These are phyloP conservation scores for Phragmites australis DNA, from an alignment of 176 grass and related monocot genomes.

Conservation along the genomic window DNA sequence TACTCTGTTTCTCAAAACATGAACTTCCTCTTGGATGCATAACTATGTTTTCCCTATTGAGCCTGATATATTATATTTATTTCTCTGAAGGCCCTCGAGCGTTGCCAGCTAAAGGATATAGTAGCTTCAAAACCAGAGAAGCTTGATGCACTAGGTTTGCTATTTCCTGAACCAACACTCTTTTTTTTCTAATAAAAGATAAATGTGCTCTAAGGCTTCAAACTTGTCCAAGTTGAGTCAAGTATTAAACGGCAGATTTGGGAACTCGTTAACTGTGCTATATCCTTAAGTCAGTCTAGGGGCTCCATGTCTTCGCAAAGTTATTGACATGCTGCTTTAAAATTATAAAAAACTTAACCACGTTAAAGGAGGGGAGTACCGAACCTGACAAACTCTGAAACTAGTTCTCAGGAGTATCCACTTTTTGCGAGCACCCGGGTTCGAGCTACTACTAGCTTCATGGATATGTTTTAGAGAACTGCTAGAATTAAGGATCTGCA, in stretches of 20 bases:
- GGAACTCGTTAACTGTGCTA: neutral
- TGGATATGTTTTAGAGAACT: no score
- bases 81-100: slow-evolving; percentile 63
- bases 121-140: slow-evolving; percentile 83
- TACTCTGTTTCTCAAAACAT: slow-evolving; percentile 23
- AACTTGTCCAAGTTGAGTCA: neutral
- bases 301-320: neutral
- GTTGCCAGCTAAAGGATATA: slow-evolving; percentile 80
- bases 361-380: no score
- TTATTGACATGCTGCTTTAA: neutral
- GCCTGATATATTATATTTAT: neutral
- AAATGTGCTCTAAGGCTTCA: neutral
- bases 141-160: slow-evolving; percentile 83
- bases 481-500: neutral
- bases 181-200: neutral
- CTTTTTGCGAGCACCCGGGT: no score
- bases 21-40: neutral
- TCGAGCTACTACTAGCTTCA: no score
- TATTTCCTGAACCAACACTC: neutral
- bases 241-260: neutral
- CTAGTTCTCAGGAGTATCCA: no score
- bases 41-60: neutral
- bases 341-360: no score
- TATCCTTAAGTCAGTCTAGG: neutral
- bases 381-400: no score